A percentile compares a stretch with the other conserved stretches of the same genome.
Evolutionary conservation across 2,329 filamentous ascomycete genomes (phyloP).

Genomic region (Zymoseptoria brevis): DNA sequence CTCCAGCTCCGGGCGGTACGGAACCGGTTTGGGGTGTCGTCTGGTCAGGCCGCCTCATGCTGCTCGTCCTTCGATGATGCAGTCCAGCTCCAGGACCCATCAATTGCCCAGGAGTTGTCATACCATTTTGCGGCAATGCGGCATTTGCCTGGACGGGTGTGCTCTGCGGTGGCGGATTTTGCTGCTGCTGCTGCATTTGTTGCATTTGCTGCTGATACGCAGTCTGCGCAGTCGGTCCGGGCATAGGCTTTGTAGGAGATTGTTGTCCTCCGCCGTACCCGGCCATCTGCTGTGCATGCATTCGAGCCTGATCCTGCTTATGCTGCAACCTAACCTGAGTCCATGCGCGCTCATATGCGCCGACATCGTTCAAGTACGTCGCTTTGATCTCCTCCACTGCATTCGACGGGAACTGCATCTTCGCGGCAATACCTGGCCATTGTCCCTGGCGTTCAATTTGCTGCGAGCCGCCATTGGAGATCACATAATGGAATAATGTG

Average conservation of each 20-base stretch:
- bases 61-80: constrained; percentile 27
- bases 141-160: constrained; percentile 42
- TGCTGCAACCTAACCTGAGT: constrained; percentile 44
- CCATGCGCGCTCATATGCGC: constrained; percentile 67
- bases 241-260: constrained; percentile 30
- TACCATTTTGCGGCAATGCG: constrained; percentile 40
- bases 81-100: constrained; percentile 27
- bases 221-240: constrained; percentile 20
- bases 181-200: constrained; percentile 21
- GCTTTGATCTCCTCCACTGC: constrained; percentile 62
- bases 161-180: constrained; percentile 27
- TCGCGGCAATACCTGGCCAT: constrained; percentile 64
- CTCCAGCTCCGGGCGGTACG: constrained; percentile 14
- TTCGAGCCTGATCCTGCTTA: constrained; percentile 28
- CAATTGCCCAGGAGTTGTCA: constrained; percentile 40
- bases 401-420: constrained; percentile 44
- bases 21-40: constrained; percentile 22
- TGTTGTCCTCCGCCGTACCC: constrained; percentile 27
- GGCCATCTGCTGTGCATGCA: constrained; percentile 35
- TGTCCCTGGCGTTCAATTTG: constrained; percentile 59
- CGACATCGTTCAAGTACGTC: constrained; percentile 68
- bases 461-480: constrained; percentile 70
- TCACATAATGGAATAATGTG: constrained; percentile 68
- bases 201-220: constrained; percentile 11
- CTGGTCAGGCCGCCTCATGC: constrained; percentile 24